Evolutionary conservation across 257 asterid genomes (phyloP).

Genomic region (Solanum virginianum): DNA sequence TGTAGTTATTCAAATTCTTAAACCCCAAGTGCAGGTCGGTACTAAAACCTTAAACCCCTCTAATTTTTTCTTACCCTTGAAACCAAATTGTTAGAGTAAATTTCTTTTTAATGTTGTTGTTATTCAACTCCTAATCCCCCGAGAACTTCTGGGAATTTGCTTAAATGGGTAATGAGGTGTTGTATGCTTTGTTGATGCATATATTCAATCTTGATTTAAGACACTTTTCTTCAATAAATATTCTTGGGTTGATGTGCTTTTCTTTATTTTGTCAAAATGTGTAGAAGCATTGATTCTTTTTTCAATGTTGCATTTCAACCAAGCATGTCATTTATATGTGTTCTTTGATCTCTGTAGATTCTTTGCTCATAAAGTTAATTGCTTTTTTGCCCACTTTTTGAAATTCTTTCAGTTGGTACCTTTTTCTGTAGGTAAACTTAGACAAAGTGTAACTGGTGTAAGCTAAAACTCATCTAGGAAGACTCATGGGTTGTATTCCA

Average conservation of each 20-base stretch:
- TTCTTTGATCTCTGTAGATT: conserved; percentile 13
- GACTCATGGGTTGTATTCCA: conserved; percentile 7
- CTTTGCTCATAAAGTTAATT: conserved; percentile 14
- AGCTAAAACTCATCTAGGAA: conserved; percentile 7
- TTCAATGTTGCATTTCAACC: neutral
- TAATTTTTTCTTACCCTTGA: conserved; percentile 10
- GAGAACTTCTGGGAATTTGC: neutral
- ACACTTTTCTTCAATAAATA: neutral
- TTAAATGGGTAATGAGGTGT: neutral
- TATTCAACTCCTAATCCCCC: neutral
- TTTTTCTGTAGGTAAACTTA: conserved; percentile 3
- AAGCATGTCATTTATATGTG: neutral
- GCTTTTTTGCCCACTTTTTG: conserved; percentile 17
- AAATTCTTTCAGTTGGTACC: conserved; percentile 18
- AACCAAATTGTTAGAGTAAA: neutral
- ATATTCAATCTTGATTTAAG: neutral
- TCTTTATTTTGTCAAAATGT: neutral
- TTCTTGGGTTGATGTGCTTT: conserved; percentile 11
- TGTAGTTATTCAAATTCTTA: conserved; percentile 2
- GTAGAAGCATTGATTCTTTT: conserved; percentile 17
- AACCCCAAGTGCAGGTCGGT: conserved; percentile 28
- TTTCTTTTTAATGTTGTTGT: neutral
- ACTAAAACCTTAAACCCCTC: conserved; percentile 30
- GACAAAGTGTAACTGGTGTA: conserved; percentile 13
- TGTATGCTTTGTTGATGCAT: neutral